These are phyloP conservation scores for Ramularia endophylla DNA, from an alignment of 2,329 filamentous ascomycete species.

Conservation along the genomic window DNA sequence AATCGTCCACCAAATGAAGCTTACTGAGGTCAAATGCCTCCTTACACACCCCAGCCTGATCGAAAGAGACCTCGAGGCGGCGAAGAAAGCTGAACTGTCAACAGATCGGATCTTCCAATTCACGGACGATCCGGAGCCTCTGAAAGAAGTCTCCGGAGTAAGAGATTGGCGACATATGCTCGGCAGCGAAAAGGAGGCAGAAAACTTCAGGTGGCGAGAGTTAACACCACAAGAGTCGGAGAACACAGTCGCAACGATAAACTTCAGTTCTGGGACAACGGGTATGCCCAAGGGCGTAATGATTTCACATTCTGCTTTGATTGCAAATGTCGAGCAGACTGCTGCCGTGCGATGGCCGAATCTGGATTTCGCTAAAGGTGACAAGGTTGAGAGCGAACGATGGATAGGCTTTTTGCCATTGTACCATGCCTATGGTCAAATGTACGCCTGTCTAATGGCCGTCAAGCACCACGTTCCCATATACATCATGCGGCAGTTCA, in stretches of 20 bases:
- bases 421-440: conserved; percentile 44
- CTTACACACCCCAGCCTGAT: conserved; percentile 46
- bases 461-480: conserved; percentile 42
- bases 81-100: conserved; percentile 45
- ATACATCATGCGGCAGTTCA: conserved; percentile 39
- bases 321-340: conserved; percentile 40
- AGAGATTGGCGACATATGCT: conserved; percentile 31
- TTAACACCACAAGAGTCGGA: conserved; percentile 47
- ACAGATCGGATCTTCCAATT: conserved; percentile 43
- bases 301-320: conserved; percentile 26
- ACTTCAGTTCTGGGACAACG: conserved; percentile 82
- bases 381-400: conserved; percentile 32
- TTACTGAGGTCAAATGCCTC: conserved; percentile 36
- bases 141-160: conserved; percentile 38
- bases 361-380: conserved; percentile 27
- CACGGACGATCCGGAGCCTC: conserved; percentile 16
- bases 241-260: conserved; percentile 53
- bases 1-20: conserved; percentile 44
- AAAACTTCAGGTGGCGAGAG: conserved; percentile 46
- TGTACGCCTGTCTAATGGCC: conserved; percentile 37
- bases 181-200: conserved; percentile 29
- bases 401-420: conserved; percentile 44
- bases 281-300: conserved; percentile 59
- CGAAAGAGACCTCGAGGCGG: conserved; percentile 43
- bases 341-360: conserved; percentile 27